phyloP scores from a whole-genome alignment of 2,329 filamentous ascomycete genomes.

The Colletotrichum coccodes region DNA sequence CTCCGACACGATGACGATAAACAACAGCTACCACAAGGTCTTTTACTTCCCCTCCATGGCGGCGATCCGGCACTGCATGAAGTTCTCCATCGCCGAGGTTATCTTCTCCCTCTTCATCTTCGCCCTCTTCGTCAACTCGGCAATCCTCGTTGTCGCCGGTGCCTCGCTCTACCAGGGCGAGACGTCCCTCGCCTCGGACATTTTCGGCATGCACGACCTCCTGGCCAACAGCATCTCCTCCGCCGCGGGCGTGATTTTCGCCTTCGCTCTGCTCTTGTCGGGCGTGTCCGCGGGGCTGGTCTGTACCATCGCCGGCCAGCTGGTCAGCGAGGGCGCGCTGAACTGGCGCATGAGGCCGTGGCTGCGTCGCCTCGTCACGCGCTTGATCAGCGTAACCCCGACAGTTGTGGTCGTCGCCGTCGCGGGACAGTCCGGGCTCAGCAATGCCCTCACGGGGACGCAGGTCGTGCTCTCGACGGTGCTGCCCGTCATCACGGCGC shows the following conservation, averaged over 20 bases:
- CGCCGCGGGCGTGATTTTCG: conserved; percentile 85
- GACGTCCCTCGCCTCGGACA: conserved; percentile 74
- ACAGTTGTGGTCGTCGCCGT: conserved; percentile 85
- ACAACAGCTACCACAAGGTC: conserved; percentile 54
- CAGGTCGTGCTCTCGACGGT: conserved; percentile 85
- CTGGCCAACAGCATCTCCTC: conserved; percentile 76
- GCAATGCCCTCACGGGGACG: conserved; percentile 76
- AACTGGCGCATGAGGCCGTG: conserved; percentile 80
- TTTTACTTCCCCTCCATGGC: conserved; percentile 77
- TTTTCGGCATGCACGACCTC: conserved; percentile 84
- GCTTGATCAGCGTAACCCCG: conserved; percentile 82
- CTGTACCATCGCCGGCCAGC: conserved; percentile 89
- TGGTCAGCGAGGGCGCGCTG: conserved; percentile 86
- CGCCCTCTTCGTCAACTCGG: conserved; percentile 84
- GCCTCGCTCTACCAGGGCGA: conserved; percentile 75
- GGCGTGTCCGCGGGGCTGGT: conserved; percentile 86
- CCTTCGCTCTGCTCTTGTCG: conserved; percentile 81
- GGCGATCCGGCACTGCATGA: conserved; percentile 80
- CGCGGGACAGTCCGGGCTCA: conserved; percentile 76
- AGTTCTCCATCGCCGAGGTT: conserved; percentile 78
- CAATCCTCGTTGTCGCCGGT: conserved; percentile 88
- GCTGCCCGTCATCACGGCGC: conserved; percentile 82
- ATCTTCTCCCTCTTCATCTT: conserved; percentile 81
- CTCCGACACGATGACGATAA: conserved; percentile 41
- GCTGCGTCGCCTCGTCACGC: conserved; percentile 81